A percentile compares a stretch with the other conserved stretches of the same genome.
Conservation (phyloP, 2,329 filamentous ascomycete genomes). For the Juglanconis oblonga region DNA sequence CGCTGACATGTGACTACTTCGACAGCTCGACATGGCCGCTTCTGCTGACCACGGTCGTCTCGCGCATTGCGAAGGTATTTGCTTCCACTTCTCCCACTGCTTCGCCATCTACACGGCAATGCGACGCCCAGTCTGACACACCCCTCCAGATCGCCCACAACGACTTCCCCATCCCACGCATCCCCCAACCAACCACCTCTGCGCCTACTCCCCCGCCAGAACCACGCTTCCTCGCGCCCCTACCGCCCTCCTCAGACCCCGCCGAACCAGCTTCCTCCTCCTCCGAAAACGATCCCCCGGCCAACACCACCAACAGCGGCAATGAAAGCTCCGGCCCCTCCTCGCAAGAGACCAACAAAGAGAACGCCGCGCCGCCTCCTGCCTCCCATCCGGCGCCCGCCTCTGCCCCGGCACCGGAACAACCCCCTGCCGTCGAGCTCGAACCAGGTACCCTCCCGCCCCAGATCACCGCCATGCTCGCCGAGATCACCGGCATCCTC, state of each 20-base stretch:
- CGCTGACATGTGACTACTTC: constrained; percentile 27
- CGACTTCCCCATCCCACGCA: constrained; percentile 71
- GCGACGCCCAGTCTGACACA: constrained; percentile 5
- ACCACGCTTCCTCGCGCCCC: constrained; percentile 42
- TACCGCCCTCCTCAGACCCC: constrained; percentile 40
- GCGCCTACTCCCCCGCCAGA: constrained; percentile 37
- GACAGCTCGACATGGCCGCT: constrained; percentile 66
- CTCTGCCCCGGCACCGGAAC: constrained; percentile 36
- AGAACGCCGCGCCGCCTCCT: constrained; percentile 56
- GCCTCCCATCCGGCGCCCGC: constrained; percentile 32
- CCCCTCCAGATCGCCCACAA: constrained; percentile 64
- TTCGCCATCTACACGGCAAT: not conserved
- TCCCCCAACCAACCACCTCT: constrained; percentile 40
- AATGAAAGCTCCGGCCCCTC: constrained; percentile 26
- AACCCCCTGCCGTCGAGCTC: constrained; percentile 18
- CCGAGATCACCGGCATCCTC: constrained; percentile 60
- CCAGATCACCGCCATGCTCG: constrained; percentile 61
- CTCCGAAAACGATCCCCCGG: constrained; percentile 30
- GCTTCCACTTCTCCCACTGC: not conserved
- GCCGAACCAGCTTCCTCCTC: constrained; percentile 41
- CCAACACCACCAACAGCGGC: constrained; percentile 17
- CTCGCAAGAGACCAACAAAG: constrained; percentile 64
- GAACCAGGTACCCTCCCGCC: constrained; percentile 55
- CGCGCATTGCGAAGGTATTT: constrained; percentile 62
- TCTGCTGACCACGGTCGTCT: constrained; percentile 62